phyloP scores from a whole-genome alignment of 2,329 filamentous ascomycete species.

The Biscogniauxia mediterranea region DNA sequence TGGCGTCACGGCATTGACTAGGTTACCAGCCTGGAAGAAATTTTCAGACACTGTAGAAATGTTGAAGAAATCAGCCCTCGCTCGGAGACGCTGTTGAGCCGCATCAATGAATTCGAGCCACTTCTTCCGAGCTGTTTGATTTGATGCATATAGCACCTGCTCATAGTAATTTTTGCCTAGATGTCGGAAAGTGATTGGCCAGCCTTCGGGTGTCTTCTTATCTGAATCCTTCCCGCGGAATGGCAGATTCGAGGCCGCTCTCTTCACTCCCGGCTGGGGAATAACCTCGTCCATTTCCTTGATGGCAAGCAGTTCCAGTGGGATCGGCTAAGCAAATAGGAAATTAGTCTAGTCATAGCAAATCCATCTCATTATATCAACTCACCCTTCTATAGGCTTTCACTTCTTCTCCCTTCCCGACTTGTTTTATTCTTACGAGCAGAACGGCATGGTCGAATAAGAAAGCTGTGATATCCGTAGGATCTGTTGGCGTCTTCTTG shows the following conservation, averaged over 20 bases:
- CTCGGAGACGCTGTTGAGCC: conserved; percentile 82
- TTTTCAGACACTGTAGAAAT: conserved; percentile 58
- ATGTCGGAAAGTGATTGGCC: conserved; percentile 94
- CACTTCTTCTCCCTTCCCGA: conserved; percentile 90
- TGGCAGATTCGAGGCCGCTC: conserved; percentile 79
- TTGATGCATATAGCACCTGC: conserved; percentile 81
- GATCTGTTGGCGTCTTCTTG: conserved; percentile 89
- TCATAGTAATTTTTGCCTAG: conserved; percentile 95
- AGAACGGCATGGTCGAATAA: conserved; percentile 95
- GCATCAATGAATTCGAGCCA: conserved; percentile 95
- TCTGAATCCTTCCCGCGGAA: conserved; percentile 46
- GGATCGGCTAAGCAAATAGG: conserved; percentile 65
- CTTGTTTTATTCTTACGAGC: conserved; percentile 84
- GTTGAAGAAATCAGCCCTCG: conserved; percentile 90
- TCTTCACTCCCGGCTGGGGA: conserved; percentile 76
- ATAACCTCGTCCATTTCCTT: conserved; percentile 97
- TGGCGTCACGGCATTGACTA: conserved; percentile 92
- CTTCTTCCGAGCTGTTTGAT: conserved; percentile 83
- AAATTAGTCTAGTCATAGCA: conserved; percentile 11
- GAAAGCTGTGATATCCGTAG: conserved; percentile 87
- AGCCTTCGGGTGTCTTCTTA: conserved; percentile 69
- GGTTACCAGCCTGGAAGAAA: conserved; percentile 66
- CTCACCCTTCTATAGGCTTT: conserved; percentile 81
- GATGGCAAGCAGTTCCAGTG: conserved; percentile 87
- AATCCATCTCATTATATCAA: conserved; percentile 6